Conservation (phyloP, 208 protist species). For the Leishmania lainsoni region DNA sequence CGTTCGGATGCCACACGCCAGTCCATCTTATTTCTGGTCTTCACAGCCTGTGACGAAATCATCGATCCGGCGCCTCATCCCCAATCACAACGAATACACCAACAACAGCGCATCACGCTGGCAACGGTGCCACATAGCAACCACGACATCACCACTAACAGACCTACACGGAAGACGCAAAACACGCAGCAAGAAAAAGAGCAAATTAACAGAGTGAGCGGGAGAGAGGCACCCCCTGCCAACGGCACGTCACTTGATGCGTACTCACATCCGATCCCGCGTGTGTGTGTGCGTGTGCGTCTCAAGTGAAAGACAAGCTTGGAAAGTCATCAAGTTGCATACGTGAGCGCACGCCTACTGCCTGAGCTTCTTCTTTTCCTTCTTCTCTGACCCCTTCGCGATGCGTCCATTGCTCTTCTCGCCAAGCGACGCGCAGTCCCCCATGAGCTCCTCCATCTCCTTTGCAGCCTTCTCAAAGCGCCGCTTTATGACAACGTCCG, state of each 20-base stretch:
- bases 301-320: not conserved
- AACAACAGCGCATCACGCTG: not conserved
- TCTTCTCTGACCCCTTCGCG: constrained; percentile 71
- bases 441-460: constrained; percentile 79
- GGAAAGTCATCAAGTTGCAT: not conserved
- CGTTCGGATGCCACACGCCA: not conserved
- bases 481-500: constrained; percentile 63
- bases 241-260: not conserved
- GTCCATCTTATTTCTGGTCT: not conserved
- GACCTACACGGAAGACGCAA: not conserved
- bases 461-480: constrained; percentile 81
- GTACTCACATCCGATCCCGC: not conserved
- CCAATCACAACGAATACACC: not conserved
- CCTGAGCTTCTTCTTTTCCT: constrained; percentile 69
- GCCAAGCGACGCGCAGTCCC: constrained; percentile 17
- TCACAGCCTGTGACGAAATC: not conserved
- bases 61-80: not conserved
- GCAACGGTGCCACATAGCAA: not conserved
- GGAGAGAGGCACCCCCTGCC: not conserved
- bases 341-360: not conserved
- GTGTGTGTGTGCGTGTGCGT: not conserved
- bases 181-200: not conserved
- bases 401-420: constrained; percentile 15
- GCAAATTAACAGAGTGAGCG: not conserved
- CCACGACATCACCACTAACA: not conserved